Base-by-base conservation (phyloP, 805 yeast genomes). In the Metschnikowia gelsemii region DNA sequence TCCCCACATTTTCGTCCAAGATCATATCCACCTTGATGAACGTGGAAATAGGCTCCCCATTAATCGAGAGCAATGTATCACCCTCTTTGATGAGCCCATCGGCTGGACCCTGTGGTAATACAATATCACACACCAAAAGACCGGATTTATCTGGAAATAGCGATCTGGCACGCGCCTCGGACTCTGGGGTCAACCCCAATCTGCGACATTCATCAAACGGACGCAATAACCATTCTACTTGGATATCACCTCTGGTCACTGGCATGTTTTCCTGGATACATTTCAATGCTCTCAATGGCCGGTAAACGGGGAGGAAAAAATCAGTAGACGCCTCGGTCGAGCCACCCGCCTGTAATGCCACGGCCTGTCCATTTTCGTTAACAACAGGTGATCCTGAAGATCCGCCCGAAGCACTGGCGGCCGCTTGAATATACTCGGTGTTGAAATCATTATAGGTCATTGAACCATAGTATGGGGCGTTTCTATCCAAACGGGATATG, bases 361-460 rank as follows among this genome's bases (percentile, higher is more conserved):
- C 87, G 0, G 91, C 96, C 56, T 79, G 64, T 2, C 96, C 96
- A 52, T 85, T 83, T 32, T 84, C 80, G 61, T 88, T 84, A 2
- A 90, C 95, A n/a, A 90, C 97, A 0, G 97, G 97, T 3, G 96
- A 87, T 7, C 97, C 97, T 35, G 93, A 83, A 3, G 96, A 88
- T 2, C 97, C 97, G 22, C 97, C 97, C 13, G 95, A 84, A 0
- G 97, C 96, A 45, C 89, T 79, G 1, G 97, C 96, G 6, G 97
- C 96, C 1, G 96, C 96, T 64, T 89, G 96, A 42, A 89, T 87
- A 63, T 89, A 89, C 62, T 87, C 96, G 1, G 96, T 88, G 61
- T 89, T 88, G 73, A 88, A 89, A 69, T 89, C 97, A 58, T 87
- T 88, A 63, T 89, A 90, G 12, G 95, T 82, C 57, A 85, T 69